Conservation (phyloP, 768 basidiomycete species). For the Xerocomus brunneocitrinus region DNA sequence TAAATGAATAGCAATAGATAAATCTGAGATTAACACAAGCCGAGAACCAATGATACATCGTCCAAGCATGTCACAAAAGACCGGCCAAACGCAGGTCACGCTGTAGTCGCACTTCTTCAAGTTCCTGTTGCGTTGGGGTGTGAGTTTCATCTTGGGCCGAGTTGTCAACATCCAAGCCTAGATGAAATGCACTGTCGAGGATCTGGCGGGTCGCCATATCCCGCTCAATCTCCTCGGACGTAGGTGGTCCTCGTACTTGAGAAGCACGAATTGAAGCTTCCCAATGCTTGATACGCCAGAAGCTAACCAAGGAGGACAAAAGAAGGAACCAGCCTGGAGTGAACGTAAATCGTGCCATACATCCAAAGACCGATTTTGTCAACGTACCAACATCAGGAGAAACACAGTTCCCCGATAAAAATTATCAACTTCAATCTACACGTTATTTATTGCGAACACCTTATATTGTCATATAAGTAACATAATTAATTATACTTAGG, state of each 20-base stretch:
- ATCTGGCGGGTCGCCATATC: constrained; percentile 49
- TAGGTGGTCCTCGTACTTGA: constrained; percentile 19
- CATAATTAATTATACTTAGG: too few relatives aligned
- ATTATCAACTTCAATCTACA: too few relatives aligned
- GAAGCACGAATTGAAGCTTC: constrained; percentile 61
- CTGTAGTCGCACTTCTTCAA: constrained; percentile 43
- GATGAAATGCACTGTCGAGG: constrained; percentile 49
- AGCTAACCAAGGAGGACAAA: constrained; percentile 76
- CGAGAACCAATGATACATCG: constrained; percentile 7
- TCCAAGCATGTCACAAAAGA: constrained; percentile 35
- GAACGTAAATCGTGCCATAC: background rate
- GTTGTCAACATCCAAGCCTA: constrained; percentile 21
- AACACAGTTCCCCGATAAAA: too few relatives aligned
- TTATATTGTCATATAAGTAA: too few relatives aligned
- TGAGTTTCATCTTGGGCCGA: constrained; percentile 1
- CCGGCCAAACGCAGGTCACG: constrained; percentile 52
- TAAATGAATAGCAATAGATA: constrained; percentile 17
- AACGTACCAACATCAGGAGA: background rate
- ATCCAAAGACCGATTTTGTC: background rate
- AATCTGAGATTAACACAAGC: background rate
- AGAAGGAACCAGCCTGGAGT: constrained; percentile 83
- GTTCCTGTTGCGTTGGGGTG: constrained; percentile 28
- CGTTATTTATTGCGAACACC: too few relatives aligned
- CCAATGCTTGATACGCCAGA: constrained; percentile 83
- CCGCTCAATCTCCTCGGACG: constrained; percentile 44